Percentiles rank a stretch among this genome's conserved stretches.
Conservation (phyloP, 2,329 filamentous ascomycete species). For the Penicillium sp. region DNA sequence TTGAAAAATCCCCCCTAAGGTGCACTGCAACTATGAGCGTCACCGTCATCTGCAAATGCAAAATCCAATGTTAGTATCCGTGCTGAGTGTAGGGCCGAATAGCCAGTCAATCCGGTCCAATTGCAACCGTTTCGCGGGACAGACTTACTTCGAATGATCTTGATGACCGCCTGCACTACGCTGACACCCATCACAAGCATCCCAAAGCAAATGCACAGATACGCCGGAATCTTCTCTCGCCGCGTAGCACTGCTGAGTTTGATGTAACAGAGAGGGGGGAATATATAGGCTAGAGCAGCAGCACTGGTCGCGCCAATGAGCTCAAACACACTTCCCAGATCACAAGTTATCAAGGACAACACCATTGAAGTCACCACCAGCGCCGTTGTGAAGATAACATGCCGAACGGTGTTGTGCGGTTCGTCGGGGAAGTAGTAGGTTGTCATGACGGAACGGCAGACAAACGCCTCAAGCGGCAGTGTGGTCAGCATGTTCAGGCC, state of each 20-base stretch:
- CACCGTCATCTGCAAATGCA: not conserved
- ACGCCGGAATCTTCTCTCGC: constrained; percentile 69
- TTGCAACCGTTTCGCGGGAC: not conserved
- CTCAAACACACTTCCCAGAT: constrained; percentile 91
- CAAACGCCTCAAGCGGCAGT: constrained; percentile 91
- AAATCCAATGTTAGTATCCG: constrained; percentile 33
- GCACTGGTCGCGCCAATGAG: constrained; percentile 93
- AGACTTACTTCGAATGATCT: constrained; percentile 56
- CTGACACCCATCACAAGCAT: constrained; percentile 76
- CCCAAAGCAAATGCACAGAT: constrained; percentile 74
- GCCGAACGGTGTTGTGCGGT: constrained; percentile 77
- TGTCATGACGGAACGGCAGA: constrained; percentile 94
- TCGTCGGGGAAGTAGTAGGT: constrained; percentile 73
- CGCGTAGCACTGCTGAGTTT: constrained; percentile 78
- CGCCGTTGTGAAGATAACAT: constrained; percentile 79
- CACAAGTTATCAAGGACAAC: constrained; percentile 81
- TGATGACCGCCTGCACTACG: constrained; percentile 67
- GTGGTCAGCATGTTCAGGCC: constrained; percentile 99
- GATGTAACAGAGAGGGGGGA: constrained; percentile 92
- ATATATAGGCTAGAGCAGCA: constrained; percentile 88
- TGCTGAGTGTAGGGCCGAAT: not conserved
- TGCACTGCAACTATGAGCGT: constrained; percentile 7
- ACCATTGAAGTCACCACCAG: constrained; percentile 76
- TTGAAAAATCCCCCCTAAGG: not conserved
- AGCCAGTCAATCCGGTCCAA: not conserved